Evolutionary conservation across 108 stramenopile species (phyloP).

Genomic region (Licmophora abbreviata): DNA sequence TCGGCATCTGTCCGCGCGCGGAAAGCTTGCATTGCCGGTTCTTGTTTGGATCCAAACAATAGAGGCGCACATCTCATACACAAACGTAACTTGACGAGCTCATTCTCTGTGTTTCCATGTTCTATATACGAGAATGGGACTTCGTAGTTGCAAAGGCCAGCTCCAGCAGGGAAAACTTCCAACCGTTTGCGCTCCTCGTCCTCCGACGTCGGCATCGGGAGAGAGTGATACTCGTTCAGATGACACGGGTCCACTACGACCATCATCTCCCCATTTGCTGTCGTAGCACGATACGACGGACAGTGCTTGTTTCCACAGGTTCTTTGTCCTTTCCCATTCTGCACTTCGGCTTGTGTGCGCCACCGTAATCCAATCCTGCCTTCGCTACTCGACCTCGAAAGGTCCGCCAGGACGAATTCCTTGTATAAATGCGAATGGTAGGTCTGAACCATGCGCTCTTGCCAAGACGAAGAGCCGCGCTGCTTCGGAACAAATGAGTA

Average conservation of each 20-base stretch:
- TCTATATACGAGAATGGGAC: conserved; percentile 68
- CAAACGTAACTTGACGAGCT: conserved; percentile 60
- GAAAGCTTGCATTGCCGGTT: background rate
- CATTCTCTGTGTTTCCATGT: conserved; percentile 32
- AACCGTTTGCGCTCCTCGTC: conserved; percentile 21
- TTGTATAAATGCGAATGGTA: conserved; percentile 74
- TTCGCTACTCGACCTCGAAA: conserved; percentile 26
- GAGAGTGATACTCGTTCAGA: background rate
- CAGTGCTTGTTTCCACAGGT: conserved; percentile 73
- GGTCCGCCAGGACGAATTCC: conserved; percentile 73
- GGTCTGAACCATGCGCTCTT: conserved; percentile 70
- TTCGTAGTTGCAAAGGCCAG: conserved; percentile 40
- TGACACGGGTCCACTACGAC: background rate
- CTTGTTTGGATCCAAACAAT: conserved; percentile 9
- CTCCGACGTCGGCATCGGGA: conserved; percentile 5
- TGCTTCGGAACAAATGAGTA: conserved; percentile 28
- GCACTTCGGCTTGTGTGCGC: conserved; percentile 66
- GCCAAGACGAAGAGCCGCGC: conserved; percentile 30
- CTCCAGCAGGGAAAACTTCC: conserved; percentile 16
- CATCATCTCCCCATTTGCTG: background rate
- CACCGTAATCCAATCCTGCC: conserved; percentile 82
- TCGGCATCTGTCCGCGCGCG: too few species aligned
- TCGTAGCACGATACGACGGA: conserved; percentile 16
- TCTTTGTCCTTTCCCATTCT: conserved; percentile 46
- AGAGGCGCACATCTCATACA: conserved; percentile 58